Evolutionary conservation across 768 basidiomycete genomes (phyloP), one percentile per base, ranked within the genome.

Genomic region (Imleria badia): DNA sequence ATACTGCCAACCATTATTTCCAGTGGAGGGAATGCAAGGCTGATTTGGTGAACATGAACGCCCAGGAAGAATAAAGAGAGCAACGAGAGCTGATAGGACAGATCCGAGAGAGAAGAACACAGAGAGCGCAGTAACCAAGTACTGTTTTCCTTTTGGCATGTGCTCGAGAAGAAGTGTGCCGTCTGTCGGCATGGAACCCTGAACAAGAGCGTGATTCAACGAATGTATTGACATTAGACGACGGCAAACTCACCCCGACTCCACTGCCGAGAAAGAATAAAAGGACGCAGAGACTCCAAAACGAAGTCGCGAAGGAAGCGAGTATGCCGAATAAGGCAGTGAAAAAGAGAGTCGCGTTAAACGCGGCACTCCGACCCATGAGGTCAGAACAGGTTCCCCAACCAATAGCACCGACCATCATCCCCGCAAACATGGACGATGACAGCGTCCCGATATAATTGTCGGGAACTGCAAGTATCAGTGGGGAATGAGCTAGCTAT

Each of bases 161-260:
- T 97, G 94, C 64, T 99, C 96, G 10, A 94, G 78, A 22, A 94
- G 80, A 5, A 96, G 82, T 0, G 94, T 98, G 7, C 95, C 94
- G 61, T 98, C 96, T 0, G 95, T 98, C 1, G 95, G 95, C 93
- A 98, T 96, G 40, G 92, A 87, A 38, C 94, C 88, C 91, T 94
- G 53, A 20, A 42, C 40, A n/a, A 45, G 13, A 38, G 17, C 11
- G 3, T 1, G 9, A 7, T 47, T 44, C 36, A 59, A 47, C 48
- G 45, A 19, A 34, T 26, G 22, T 38, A 33, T 39, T 38, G 50
- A 30, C 8, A 11, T 33, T 20, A 42, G 31, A 47, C 14, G 20
- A 48, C 15, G 19, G 17, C n/a, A 38, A 36, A 73, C 85, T 72
- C 72, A 91, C 95, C 49, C 96, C 97, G 7, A 99, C 93, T 8